These are phyloP conservation scores for Zygoascus bituminiphila DNA, from an alignment of 805 yeast species.

Conservation along the genomic window DNA sequence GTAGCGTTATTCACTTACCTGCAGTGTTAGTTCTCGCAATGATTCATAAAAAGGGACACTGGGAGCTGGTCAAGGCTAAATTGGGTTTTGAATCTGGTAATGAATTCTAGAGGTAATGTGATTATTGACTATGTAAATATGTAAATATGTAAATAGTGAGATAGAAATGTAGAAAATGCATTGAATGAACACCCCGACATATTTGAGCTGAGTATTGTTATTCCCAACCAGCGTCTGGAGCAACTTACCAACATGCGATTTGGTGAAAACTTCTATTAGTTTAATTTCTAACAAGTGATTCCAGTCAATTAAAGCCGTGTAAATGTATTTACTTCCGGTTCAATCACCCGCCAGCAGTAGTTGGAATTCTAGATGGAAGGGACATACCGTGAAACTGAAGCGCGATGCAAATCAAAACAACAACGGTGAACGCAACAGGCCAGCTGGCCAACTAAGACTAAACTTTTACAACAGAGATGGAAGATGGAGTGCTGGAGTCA, in stretches of 20 bases:
- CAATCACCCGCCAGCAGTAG: neutral
- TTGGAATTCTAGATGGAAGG: neutral
- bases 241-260: too few species aligned
- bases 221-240: too few species aligned
- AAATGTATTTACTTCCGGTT: neutral
- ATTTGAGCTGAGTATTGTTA: too few species aligned
- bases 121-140: neutral
- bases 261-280: too few species aligned
- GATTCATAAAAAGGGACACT: conserved; percentile 90
- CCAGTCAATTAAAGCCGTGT: too few species aligned
- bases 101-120: neutral
- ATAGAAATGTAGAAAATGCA: too few species aligned
- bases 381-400: neutral
- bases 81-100: neutral
- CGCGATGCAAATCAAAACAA: neutral
- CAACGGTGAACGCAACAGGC: neutral
- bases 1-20: conserved; percentile 90
- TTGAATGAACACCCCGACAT: too few species aligned
- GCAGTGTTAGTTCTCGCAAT: conserved; percentile 83
- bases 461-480: conserved; percentile 2
- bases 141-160: neutral
- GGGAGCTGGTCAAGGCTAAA: conserved; percentile 59
- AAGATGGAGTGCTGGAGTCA: conserved; percentile 6
- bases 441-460: neutral
- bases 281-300: too few species aligned